phyloP scores from a whole-genome alignment of 2,329 filamentous ascomycete genomes.

The Dryadomyces quercus-mongolicae region DNA sequence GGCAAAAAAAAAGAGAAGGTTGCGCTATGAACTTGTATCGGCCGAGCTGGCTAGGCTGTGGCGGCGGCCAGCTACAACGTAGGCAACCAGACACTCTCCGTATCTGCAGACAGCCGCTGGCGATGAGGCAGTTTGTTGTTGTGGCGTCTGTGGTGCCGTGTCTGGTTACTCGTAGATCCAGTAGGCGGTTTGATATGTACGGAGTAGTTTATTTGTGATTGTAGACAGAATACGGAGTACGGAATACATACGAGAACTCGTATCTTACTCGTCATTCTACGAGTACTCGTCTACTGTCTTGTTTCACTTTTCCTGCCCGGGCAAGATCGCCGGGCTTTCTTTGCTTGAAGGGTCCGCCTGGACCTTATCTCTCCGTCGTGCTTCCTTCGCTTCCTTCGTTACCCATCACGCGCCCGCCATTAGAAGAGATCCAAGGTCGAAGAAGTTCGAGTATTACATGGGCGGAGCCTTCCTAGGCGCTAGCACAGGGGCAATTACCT shows the following conservation, averaged over 20 bases:
- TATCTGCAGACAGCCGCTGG: background rate
- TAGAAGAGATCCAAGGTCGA: background rate
- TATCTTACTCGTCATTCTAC: background rate
- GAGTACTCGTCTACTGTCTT: background rate
- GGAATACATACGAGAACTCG: background rate
- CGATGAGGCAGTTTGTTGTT: background rate
- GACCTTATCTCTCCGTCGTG: background rate
- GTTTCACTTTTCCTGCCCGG: background rate
- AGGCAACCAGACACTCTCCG: background rate
- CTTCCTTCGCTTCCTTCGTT: background rate
- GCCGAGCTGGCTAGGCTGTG: background rate
- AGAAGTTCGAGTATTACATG: background rate
- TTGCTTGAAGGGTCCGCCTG: background rate
- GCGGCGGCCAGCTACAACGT: background rate
- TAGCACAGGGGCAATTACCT: slow-evolving; percentile 2
- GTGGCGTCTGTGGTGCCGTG: background rate
- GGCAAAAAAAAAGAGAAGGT: background rate
- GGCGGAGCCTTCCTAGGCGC: background rate
- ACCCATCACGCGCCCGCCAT: background rate
- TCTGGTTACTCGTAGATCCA: background rate
- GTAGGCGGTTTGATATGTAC: background rate
- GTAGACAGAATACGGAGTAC: too few species aligned
- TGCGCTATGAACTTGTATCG: background rate
- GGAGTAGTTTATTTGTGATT: too few species aligned
- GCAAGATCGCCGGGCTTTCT: background rate